Percentiles rank a stretch among this genome's conserved stretches.
These are phyloP conservation scores for Pseudocercospora vitis DNA, from an alignment of 2,329 filamentous ascomycete species.

Conservation along the genomic window DNA sequence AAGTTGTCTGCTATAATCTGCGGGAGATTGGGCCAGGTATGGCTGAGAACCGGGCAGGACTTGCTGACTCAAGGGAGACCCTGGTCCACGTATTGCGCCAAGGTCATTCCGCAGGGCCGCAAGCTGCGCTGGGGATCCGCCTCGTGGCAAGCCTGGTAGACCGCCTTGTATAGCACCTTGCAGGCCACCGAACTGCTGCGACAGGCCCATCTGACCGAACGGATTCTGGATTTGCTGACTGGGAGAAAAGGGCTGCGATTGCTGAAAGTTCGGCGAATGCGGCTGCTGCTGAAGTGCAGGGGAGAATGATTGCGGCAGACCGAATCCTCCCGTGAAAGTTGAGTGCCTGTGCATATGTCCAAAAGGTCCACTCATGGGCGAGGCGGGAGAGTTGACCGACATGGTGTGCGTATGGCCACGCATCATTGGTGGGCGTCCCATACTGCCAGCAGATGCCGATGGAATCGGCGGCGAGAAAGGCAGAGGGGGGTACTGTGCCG, in stretches of 20 bases:
- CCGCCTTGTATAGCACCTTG: conserved; percentile 20
- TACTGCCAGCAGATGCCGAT: conserved; percentile 71
- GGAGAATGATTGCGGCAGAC: conserved; percentile 44
- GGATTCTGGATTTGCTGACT: conserved; percentile 6
- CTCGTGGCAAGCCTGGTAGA: conserved; percentile 39
- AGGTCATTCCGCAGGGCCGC: conserved; percentile 36
- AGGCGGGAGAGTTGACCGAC: conserved; percentile 70
- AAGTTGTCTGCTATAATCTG: conserved; percentile 39
- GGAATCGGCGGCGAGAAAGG: conserved; percentile 83
- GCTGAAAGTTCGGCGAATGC: conserved; percentile 15
- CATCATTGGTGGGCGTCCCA: conserved; percentile 37
- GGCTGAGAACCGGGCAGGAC: conserved; percentile 21
- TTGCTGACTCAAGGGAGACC: conserved; percentile 61
- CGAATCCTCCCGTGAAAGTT: conserved; percentile 67
- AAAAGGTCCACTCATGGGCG: conserved; percentile 59
- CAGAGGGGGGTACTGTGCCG: conserved; percentile 69
- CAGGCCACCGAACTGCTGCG: conserved; percentile 24
- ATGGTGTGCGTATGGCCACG: conserved; percentile 52
- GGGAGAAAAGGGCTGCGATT: conserved; percentile 3
- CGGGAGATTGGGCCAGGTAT: conserved; percentile 31
- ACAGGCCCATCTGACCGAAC: conserved; percentile 2
- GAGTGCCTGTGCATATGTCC: conserved; percentile 70
- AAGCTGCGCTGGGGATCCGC: conserved; percentile 47
- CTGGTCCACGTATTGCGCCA: conserved; percentile 39
- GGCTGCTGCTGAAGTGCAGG: conserved; percentile 58